phyloP scores from a whole-genome alignment of 257 asterid species.

The Solanum virginianum region DNA sequence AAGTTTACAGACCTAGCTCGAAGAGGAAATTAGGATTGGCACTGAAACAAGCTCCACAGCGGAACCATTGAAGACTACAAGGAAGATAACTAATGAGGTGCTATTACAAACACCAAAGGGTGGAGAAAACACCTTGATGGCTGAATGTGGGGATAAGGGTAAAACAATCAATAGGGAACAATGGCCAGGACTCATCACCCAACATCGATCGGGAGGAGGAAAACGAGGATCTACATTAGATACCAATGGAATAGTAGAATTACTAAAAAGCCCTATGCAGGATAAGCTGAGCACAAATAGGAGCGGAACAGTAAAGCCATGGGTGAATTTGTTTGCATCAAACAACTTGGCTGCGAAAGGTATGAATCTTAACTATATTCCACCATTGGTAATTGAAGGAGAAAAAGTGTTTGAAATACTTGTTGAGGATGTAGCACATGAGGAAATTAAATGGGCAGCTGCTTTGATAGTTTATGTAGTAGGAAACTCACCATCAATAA shows the following conservation, averaged over 20 bases:
- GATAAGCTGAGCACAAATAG: too few species aligned
- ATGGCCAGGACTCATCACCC: neutral
- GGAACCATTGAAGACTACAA: too few species aligned
- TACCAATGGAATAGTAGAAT: neutral
- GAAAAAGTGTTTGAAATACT: too few species aligned
- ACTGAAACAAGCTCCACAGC: neutral
- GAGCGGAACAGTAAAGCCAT: neutral
- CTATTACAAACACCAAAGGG: too few species aligned
- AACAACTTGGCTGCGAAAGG: neutral
- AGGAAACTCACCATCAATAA: neutral
- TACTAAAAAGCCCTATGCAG: neutral
- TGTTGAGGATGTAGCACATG: neutral
- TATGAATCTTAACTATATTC: neutral
- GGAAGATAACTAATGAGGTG: too few species aligned
- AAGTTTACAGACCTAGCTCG: neutral
- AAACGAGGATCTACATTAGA: fast-evolving
- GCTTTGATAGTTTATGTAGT: neutral
- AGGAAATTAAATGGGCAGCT: neutral
- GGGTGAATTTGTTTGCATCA: neutral
- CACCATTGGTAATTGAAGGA: neutral
- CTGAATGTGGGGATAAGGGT: neutral
- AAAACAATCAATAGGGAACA: too few species aligned
- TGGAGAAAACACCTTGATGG: too few species aligned
- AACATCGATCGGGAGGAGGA: too few species aligned
- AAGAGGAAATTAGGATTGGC: neutral